Evolutionary conservation across 75 land plant species (phyloP).

Genomic region (Picea glauca): DNA sequence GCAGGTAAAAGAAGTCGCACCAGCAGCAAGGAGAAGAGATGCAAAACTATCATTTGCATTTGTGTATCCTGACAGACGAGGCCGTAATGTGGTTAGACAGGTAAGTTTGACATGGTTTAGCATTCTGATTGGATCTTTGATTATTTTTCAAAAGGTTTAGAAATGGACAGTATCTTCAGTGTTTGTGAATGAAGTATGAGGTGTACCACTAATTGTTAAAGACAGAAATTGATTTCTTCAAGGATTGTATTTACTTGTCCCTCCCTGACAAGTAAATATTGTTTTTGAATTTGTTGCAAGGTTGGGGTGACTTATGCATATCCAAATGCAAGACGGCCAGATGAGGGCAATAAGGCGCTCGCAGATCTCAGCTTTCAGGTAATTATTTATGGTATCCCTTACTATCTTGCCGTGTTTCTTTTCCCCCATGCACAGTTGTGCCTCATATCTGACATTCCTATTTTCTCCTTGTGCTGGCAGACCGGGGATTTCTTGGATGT

Average conservation of each 20-base stretch:
- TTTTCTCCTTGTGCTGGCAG: constrained; percentile 17
- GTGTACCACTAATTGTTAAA: background rate
- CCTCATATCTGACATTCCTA: background rate
- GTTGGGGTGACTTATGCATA: constrained; percentile 55
- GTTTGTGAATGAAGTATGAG: background rate
- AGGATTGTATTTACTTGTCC: background rate
- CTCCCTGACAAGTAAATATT: background rate
- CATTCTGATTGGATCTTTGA: background rate
- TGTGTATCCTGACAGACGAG: too few relatives aligned
- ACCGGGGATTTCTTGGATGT: constrained; percentile 73
- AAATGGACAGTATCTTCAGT: background rate
- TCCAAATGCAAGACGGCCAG: constrained; percentile 34
- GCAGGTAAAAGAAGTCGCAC: constrained; percentile 91
- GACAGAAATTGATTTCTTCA: background rate
- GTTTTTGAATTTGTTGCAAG: constrained; percentile 17
- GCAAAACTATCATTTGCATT: constrained; percentile 83
- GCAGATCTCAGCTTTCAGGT: constrained; percentile 63
- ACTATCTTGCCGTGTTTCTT: background rate
- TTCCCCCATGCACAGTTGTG: too few relatives aligned
- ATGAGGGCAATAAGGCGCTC: constrained; percentile 37
- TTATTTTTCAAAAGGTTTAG: background rate
- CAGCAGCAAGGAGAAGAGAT: constrained; percentile 74
- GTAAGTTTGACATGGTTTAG: constrained; percentile 19
- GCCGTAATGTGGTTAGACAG: constrained; percentile 65
- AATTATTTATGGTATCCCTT: background rate